Conservation (phyloP, 2,329 filamentous ascomycete species). For the Chaetomium globosum region DNA sequence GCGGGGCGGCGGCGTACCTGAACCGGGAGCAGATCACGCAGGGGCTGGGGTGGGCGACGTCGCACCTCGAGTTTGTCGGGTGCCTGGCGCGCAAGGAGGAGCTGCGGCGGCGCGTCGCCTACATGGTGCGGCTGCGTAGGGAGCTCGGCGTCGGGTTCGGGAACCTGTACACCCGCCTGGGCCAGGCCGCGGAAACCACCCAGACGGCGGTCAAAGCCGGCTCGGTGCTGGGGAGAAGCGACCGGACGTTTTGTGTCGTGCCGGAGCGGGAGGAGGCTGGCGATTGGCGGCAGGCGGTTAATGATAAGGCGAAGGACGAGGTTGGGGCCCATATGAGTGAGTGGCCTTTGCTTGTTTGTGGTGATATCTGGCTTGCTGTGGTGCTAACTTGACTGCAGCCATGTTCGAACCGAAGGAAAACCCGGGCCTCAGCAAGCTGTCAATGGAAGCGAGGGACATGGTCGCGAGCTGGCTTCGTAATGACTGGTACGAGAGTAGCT, state of each 20-base stretch:
- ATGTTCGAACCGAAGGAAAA: constrained; percentile 77
- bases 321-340: constrained; percentile 74
- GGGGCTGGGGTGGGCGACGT: constrained; percentile 80
- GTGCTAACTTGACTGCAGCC: constrained; percentile 44
- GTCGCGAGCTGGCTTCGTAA: constrained; percentile 67
- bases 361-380: neutral
- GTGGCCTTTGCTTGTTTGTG: constrained; percentile 36
- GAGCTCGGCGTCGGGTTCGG: constrained; percentile 75
- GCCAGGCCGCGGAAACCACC: constrained; percentile 63
- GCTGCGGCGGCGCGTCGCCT: constrained; percentile 71
- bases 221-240: constrained; percentile 64
- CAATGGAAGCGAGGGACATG: constrained; percentile 65
- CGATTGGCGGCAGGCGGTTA: constrained; percentile 71
- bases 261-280: constrained; percentile 59
- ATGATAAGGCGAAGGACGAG: constrained; percentile 79
- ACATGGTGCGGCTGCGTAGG: constrained; percentile 64
- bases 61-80: constrained; percentile 91
- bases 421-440: constrained; percentile 69
- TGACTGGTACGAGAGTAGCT: constrained; percentile 66
- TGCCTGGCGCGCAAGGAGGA: constrained; percentile 84
- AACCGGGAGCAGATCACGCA: constrained; percentile 78
- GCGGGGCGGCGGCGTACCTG: constrained; percentile 81
- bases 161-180: constrained; percentile 85
- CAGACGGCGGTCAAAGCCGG: constrained; percentile 53
- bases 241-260: constrained; percentile 87